phyloP scores from a whole-genome alignment of 2,329 filamentous ascomycete genomes.

The Fusarium sp. region DNA sequence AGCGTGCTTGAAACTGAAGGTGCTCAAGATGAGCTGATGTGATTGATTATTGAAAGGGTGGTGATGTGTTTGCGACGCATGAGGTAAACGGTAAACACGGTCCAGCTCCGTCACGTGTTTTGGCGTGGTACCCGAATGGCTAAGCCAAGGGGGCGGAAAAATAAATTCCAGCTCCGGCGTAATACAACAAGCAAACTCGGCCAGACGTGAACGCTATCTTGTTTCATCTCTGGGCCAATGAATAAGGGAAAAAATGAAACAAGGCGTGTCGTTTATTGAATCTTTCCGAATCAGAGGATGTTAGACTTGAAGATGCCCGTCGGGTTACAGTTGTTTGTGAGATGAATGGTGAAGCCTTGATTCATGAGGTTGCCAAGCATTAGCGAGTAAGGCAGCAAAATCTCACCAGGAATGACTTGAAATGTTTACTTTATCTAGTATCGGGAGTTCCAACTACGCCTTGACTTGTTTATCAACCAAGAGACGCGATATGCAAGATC shows the following conservation, averaged over 20 bases:
- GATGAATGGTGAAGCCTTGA: neutral
- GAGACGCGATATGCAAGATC: neutral
- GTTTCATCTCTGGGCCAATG: neutral
- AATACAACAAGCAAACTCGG: neutral
- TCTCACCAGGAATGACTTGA: neutral
- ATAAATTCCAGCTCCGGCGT: conserved; percentile 1
- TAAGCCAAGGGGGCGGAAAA: conserved; percentile 1
- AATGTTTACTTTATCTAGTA: neutral
- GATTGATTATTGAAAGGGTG: neutral
- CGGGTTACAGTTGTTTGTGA: neutral
- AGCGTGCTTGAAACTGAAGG: neutral
- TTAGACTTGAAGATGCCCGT: neutral
- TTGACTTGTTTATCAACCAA: neutral
- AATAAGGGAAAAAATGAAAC: no score
- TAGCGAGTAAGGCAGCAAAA: neutral
- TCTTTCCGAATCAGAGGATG: neutral
- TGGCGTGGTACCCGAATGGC: neutral
- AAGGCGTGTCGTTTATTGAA: fast-evolving
- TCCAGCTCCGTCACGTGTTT: neutral
- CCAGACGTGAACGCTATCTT: neutral
- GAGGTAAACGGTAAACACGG: conserved; percentile 3
- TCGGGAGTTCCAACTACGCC: no score
- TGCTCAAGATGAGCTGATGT: neutral
- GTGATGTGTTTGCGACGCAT: conserved; percentile 4
- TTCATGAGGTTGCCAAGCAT: neutral